These are phyloP conservation scores for Dendrobium officinale DNA, from an alignment of 106 monocot genomes.

Conservation along the genomic window DNA sequence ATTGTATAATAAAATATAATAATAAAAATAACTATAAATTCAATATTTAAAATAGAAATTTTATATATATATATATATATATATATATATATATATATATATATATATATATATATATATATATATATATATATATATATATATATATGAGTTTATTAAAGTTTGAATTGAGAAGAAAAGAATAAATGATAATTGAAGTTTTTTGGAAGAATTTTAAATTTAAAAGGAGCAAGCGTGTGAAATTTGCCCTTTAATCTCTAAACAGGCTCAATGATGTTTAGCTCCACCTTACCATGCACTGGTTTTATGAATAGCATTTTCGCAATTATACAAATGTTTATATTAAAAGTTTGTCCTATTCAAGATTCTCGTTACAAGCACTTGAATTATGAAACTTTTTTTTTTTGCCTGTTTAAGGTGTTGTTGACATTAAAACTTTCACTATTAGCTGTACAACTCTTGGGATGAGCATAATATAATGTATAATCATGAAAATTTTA, in stretches of 20 bases:
- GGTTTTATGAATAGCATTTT: background rate
- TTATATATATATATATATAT: too few species aligned
- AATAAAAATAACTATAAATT: too few species aligned
- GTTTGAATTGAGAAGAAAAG: too few species aligned
- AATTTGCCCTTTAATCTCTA: background rate
- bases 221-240: background rate
- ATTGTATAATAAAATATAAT: too few species aligned
- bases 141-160: too few species aligned
- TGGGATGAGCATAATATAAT: background rate
- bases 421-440: background rate
- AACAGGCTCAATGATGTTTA: background rate
- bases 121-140: too few species aligned
- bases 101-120: too few species aligned
- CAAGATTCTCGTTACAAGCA: background rate
- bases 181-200: too few species aligned
- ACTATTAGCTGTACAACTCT: background rate
- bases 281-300: too few species aligned
- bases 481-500: background rate
- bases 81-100: too few species aligned
- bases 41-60: too few species aligned
- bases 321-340: background rate
- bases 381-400: background rate
- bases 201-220: too few species aligned
- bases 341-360: background rate
- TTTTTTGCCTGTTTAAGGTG: background rate